Conservation (phyloP, 345 rosid species). For the Murraya koenigii region DNA sequence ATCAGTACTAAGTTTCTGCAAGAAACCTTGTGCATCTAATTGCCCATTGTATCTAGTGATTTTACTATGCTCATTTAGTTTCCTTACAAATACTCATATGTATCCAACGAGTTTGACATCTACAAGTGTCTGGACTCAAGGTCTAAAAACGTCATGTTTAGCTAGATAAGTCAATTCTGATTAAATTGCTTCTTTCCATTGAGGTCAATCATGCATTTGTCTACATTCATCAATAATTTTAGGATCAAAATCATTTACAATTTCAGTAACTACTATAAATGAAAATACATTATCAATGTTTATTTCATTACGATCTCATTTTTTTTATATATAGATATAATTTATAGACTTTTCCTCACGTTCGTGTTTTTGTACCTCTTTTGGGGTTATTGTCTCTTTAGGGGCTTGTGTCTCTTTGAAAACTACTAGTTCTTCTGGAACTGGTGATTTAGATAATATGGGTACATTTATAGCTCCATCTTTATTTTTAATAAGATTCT, state of each 20-base stretch:
- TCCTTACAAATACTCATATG: too few species aligned
- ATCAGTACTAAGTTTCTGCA: too few species aligned
- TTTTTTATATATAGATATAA: too few species aligned
- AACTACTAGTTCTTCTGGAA: too few species aligned
- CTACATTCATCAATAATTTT: neutral
- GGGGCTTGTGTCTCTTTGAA: neutral
- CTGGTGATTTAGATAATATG: too few species aligned
- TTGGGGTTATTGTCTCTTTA: neutral
- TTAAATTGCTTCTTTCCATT: neutral
- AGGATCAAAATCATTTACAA: neutral
- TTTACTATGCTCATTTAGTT: too few species aligned
- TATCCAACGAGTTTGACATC: too few species aligned
- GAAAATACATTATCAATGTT: neutral
- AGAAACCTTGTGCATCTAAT: too few species aligned
- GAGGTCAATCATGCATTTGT: neutral
- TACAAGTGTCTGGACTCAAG: too few species aligned
- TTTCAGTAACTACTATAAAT: neutral
- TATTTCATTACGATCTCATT: neutral
- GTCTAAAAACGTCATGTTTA: too few species aligned
- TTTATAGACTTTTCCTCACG: neutral
- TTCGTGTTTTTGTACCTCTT: neutral
- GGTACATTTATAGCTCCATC: neutral
- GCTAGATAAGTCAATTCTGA: too few species aligned
- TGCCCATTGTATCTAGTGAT: too few species aligned
- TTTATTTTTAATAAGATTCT: neutral